Base-by-base conservation (phyloP, 768 basidiomycete genomes). In the Gymnopilus junonius region DNA sequence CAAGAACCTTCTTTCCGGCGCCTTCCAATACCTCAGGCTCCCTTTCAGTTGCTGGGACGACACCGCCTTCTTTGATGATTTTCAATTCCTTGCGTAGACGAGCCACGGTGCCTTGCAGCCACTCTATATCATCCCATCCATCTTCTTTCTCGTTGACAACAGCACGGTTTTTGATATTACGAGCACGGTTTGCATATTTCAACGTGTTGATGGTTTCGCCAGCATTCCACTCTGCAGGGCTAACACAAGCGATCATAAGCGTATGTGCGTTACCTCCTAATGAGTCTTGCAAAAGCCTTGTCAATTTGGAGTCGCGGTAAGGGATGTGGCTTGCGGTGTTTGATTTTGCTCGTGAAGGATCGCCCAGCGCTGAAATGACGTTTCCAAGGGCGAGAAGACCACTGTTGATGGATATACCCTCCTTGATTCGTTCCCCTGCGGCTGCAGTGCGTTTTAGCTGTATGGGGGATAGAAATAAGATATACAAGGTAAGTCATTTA, bases 361-460 rank as follows among this genome's bases (percentile, higher is more conserved):
- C 97, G 7, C 94, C 97, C 20, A 99, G 89, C 0, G 96, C 95
- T 64, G 97, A 98, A 62, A 99, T 99, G 70, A 99, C 97, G 75
- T 99, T 99, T 48, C 97, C 97, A 21, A 99, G 85, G 17, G 97
- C 97, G 35, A 95, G 85, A 34, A 99, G 87, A 63, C 97, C 97
- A 64, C 93, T 92, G 80, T 99, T 99, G 80, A 99, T 99, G 29
- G 94, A 95, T 58, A 97, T 97, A n/a, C 97, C 97, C 78, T 98
- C 97, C 75, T 95, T 99, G 76, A 97, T 94, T 59, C 97, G 91
- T 65, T 98, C 97, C 4, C 97, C 97, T 8, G 89, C 90, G 4
- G 97, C 97, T 0, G 95, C 93, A 8, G 97, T 99, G 43, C 97
- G 89, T 77, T 99, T 99, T 50, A 99, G 83, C 92, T 95, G 69